Evolutionary conservation across 2,329 filamentous ascomycete genomes (phyloP), one percentile per base, ranked within the genome.

Genomic region (Paramyrothecium roridum): DNA sequence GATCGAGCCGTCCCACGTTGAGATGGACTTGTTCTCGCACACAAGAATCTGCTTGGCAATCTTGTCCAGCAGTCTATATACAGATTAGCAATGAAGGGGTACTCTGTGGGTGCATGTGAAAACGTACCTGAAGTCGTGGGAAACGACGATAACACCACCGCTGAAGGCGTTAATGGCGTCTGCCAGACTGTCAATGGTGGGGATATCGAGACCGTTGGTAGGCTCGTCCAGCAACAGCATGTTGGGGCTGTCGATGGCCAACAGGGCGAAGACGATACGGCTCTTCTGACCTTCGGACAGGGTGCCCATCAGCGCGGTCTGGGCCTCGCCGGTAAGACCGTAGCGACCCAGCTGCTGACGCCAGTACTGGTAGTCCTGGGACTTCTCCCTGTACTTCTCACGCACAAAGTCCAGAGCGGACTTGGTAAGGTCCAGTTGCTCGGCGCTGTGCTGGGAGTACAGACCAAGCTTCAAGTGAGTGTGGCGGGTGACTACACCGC

Each of bases 11-110:
- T 93, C 87, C 95, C 95, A 99, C 67, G 85, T 78, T 66, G 83
- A 87, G 66, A 98, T 92, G 16, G 92, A 93, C 84, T 93, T 92
- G 86, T 99, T 92, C 80, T 99, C 95, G 77, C 96, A 99, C 55
- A 99, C 95, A 79, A 99, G 87, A 76, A 99, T 99, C 76, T 99
- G 91, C 84, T 99, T 99, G 66, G 95, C 95, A 74, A 99, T 98
- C 83, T 96, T 97, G 85, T 99, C 95, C 63, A 99, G 87, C 69
- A 99, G 82, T 82, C 93, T 96, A 56, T 40, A 43, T 6, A 13
- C 7, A 21, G 16, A 52, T 66, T 61, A 70, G 61, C 43, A n/a
- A 19, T 21, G 19, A 20, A 17, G n/a, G 52, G 30, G 48, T 8
- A 19, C 20, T 17, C 13, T 13, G 4, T 46, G n/a, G n/a, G 3